Percentiles rank a stretch among this genome's conserved stretches.
Evolutionary conservation across 768 basidiomycete species (phyloP).

Genomic region (Boletellus ananiceps): DNA sequence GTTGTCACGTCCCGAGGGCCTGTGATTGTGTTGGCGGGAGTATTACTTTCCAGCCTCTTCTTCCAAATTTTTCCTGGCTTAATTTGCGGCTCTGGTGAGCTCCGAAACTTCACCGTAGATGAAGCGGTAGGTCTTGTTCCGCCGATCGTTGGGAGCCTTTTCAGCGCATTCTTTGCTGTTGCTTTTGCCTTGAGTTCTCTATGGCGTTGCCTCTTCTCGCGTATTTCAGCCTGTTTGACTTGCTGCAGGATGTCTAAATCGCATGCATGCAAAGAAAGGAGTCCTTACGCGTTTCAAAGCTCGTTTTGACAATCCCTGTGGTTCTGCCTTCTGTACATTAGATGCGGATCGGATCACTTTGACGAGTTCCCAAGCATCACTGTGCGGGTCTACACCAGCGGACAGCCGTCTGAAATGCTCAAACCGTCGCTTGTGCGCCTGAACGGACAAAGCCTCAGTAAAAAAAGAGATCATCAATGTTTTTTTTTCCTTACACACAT

Average conservation of each 20-base stretch:
- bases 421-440: constrained; percentile 65
- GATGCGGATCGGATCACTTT: constrained; percentile 9
- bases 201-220: constrained; percentile 45
- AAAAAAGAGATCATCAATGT: neutral
- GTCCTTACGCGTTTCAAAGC: constrained; percentile 56
- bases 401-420: constrained; percentile 46
- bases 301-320: constrained; percentile 47
- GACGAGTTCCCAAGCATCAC: constrained; percentile 46
- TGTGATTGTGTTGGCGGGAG: neutral
- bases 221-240: constrained; percentile 42
- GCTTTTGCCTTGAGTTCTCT: constrained; percentile 42
- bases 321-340: neutral
- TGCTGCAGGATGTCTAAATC: constrained; percentile 32
- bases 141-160: neutral
- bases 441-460: constrained; percentile 1
- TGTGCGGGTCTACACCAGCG: constrained; percentile 34
- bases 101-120: neutral
- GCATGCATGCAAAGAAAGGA: neutral
- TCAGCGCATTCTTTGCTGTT: constrained; percentile 32
- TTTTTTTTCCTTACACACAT: constrained; percentile 43
- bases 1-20: neutral
- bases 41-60: constrained; percentile 11
- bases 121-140: neutral
- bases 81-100: neutral
- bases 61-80: constrained; percentile 9